Percentiles rank a stretch among this genome's conserved stretches.
Conservation (phyloP, 2,329 filamentous ascomycete genomes). For the Colletotrichum navitas region DNA sequence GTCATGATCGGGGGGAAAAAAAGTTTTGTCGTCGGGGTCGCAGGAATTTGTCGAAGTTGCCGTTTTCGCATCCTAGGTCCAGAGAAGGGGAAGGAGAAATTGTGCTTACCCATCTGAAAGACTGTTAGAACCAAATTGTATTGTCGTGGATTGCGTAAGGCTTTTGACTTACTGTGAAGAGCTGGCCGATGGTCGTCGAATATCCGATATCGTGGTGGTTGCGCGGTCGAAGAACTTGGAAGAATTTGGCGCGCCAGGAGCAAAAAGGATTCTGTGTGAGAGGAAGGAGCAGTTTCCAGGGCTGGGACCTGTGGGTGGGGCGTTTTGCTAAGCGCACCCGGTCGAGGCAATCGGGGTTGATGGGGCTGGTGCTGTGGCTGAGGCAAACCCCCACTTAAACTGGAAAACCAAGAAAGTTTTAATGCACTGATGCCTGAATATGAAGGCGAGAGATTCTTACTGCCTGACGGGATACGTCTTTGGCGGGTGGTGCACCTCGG, state of each 20-base stretch:
- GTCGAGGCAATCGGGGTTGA: not conserved
- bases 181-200: constrained; percentile 43
- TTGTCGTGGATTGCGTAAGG: constrained; percentile 1
- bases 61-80: constrained; percentile 25
- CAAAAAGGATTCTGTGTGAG: constrained; percentile 29
- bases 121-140: constrained; percentile 53
- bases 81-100: constrained; percentile 41
- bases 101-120: constrained; percentile 71
- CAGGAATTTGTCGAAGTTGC: constrained; percentile 14
- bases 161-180: constrained; percentile 43
- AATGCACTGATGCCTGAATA: constrained; percentile 1
- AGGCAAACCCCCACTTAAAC: not conserved
- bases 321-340: constrained; percentile 31
- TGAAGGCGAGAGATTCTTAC: not conserved
- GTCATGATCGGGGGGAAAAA: not conserved
- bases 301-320: constrained; percentile 20
- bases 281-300: constrained; percentile 14
- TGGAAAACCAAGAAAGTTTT: not conserved
- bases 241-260: constrained; percentile 24
- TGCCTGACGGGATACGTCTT: constrained; percentile 8
- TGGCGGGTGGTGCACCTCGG: not conserved
- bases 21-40: constrained; percentile 34
- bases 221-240: constrained; percentile 39
- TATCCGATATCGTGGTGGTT: constrained; percentile 43
- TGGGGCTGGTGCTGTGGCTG: constrained; percentile 27